Base-by-base conservation (phyloP, 768 basidiomycete genomes). In the Lentinus brumalis region DNA sequence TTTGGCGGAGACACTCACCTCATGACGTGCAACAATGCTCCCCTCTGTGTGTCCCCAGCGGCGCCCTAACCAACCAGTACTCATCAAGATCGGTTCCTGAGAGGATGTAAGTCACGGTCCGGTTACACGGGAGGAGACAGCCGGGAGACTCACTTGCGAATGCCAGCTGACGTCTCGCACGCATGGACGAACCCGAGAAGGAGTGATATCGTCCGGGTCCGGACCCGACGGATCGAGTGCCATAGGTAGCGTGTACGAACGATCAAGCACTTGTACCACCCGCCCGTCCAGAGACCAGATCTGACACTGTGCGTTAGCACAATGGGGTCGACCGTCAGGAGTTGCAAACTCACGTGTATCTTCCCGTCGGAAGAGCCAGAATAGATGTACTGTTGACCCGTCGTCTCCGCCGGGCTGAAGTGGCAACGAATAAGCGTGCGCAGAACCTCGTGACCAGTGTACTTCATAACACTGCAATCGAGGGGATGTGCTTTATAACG, bases 161-260 rank as follows among this genome's bases (percentile, higher is more conserved):
- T 94, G 94, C 97, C 97, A 99, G 70, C 91, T 91, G 62, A 98
- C 94, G 70, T 98, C 96, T 45, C 96, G 86, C 4, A 98, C 95
- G 63, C 90, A 92, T 69, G 52, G 67, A 59, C 46, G 73, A 71
- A 60, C 69, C 45, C 69, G 63, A 16, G 69, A 31, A n/a, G 75
- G 70, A 18, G 61, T 65, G 18, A 70, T 65, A 18, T 74, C 60
- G 9, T 71, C 70, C 0, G 75, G 74, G 59, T 90, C 87, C 9
- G 81, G 76, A 0, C 78, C 88, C 15, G 91, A 91, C 3, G 95
- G 88, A 70, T 94, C 87, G 59, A 77, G 83, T 16, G 83, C 77
- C 74, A 89, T 88, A 5, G 92, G 87, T 35, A 87, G 69, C 6
- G 88, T 87, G 65, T 82, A 81, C 41, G 87, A 80, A 41, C 96